phyloP scores from a whole-genome alignment of 2,329 filamentous ascomycete species.

The Clonostachys sp. region DNA sequence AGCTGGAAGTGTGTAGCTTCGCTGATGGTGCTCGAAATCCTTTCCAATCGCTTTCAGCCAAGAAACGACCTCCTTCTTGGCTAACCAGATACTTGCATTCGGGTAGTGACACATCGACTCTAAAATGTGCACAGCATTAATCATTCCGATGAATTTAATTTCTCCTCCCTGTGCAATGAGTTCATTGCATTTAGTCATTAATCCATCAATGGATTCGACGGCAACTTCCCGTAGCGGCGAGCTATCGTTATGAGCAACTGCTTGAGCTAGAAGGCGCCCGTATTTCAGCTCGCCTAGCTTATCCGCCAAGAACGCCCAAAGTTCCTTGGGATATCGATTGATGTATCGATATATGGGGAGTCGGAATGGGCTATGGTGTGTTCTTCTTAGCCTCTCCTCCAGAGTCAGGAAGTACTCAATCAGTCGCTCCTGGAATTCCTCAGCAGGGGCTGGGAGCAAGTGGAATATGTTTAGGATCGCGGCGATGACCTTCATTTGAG shows the following conservation, averaged over 20 bases:
- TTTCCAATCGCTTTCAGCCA: conserved; percentile 67
- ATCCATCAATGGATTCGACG: conserved; percentile 64
- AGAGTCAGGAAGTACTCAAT: conserved; percentile 88
- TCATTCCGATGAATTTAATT: conserved; percentile 61
- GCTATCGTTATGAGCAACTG: conserved; percentile 73
- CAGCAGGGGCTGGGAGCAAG: conserved; percentile 84
- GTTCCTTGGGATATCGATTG: conserved; percentile 86
- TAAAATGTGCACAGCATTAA: conserved; percentile 85
- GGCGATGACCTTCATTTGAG: conserved; percentile 89
- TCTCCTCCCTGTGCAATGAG: conserved; percentile 62
- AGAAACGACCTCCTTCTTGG: conserved; percentile 54
- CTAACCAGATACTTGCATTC: conserved; percentile 66
- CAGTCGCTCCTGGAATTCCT: conserved; percentile 84
- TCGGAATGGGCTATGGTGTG: conserved; percentile 87
- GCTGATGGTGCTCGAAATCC: conserved; percentile 72
- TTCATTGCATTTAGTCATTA: conserved; percentile 65
- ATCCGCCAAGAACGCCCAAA: conserved; percentile 74
- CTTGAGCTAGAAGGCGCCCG: conserved; percentile 86
- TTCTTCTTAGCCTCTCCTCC: conserved; percentile 79
- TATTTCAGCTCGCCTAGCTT: conserved; percentile 82
- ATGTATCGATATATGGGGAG: conserved; percentile 88
- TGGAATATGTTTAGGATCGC: conserved; percentile 97
- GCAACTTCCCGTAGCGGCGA: conserved; percentile 70
- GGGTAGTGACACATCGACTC: conserved; percentile 70
- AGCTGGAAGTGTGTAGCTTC: conserved; percentile 63